Evolutionary conservation across 495 filamentous ascomycete species (phyloP), one percentile per base, ranked within the genome.

Genomic region (Penicillium paxilli): DNA sequence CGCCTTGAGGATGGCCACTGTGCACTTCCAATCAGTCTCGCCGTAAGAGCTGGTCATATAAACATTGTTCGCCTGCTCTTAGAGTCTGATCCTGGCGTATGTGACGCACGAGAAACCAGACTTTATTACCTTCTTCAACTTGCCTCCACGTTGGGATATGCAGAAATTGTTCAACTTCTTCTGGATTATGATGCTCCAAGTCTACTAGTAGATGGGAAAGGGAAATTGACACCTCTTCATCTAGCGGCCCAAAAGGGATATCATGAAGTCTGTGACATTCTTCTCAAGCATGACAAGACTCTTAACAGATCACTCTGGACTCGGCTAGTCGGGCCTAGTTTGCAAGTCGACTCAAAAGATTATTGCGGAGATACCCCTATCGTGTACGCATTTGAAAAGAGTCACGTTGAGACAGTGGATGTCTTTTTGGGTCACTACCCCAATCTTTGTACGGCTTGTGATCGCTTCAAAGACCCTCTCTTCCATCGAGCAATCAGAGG

Each of bases 201-300:
- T 17, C 37, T 55, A 2, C 24, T 1, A n/a, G n/a, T n/a, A n/a
- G n/a, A n/a, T 7, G n/a, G 11, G 3, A 3, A 19, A 17, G 26
- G 10, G 3, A 2, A 21, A 12, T 6, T 1, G 2, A 55, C 46
- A 6, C 16, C 52, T 2, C 37, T 55, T 11, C 52, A 49, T 44
- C 5, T 33, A 4, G 52, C 52, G n/a, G 52, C 52, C 22, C 12
- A 11, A 19, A 21, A 37, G 12, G 52, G 52, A 3, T 24, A 55
- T 44, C 4, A 44, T 49, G 52, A 55, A n/a, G 37, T 49, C 21
- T 55, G 52, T 12, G 52, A 55, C 5, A 25, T 44, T 20, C 25
- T 55, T 0, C 24, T 55, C 8, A 49, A 44, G 21, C 46, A 55
- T 26, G 52, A 55, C 17, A 55, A 44, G 25, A 3, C 8, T 0